Percentiles rank a stretch among this genome's conserved stretches.
These are phyloP conservation scores for Moelleriella libera DNA, from an alignment of 2,329 filamentous ascomycete genomes.

Conservation along the genomic window DNA sequence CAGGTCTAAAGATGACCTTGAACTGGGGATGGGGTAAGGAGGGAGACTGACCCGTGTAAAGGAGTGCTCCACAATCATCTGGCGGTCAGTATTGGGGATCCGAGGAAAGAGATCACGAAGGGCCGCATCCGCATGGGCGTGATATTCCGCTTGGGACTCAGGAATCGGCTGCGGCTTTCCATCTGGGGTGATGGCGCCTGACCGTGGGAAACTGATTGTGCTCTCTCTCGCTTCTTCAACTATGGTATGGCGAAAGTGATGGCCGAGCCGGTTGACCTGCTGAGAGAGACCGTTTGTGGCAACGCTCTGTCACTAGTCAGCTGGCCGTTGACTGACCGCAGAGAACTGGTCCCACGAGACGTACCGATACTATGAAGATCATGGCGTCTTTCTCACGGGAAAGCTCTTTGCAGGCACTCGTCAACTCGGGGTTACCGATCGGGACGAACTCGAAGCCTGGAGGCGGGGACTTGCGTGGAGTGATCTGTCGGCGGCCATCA, in stretches of 20 bases:
- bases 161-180: constrained; percentile 44
- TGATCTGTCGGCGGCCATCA: constrained; percentile 29
- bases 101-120: constrained; percentile 50
- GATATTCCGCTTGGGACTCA: constrained; percentile 42
- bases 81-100: constrained; percentile 50
- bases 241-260: constrained; percentile 44
- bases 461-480: constrained; percentile 34
- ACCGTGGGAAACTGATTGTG: constrained; percentile 12
- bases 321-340: background rate
- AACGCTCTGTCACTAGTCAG: constrained; percentile 3
- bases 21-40: constrained; percentile 1
- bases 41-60: constrained; percentile 41
- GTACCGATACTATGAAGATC: constrained; percentile 53
- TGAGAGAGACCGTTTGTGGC: constrained; percentile 26
- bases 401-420: constrained; percentile 47
- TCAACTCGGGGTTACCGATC: constrained; percentile 46
- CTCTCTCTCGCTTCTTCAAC: constrained; percentile 36
- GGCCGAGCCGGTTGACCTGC: constrained; percentile 45
- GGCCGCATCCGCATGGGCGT: constrained; percentile 46
- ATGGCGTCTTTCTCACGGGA: constrained; percentile 47
- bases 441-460: constrained; percentile 50
- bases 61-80: constrained; percentile 46
- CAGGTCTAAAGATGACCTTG: background rate
- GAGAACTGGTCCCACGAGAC: background rate
- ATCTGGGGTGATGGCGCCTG: constrained; percentile 8